Evolutionary conservation across 108 stramenopile genomes (phyloP).

Genomic region (Pseudonitzschia multiseries): DNA sequence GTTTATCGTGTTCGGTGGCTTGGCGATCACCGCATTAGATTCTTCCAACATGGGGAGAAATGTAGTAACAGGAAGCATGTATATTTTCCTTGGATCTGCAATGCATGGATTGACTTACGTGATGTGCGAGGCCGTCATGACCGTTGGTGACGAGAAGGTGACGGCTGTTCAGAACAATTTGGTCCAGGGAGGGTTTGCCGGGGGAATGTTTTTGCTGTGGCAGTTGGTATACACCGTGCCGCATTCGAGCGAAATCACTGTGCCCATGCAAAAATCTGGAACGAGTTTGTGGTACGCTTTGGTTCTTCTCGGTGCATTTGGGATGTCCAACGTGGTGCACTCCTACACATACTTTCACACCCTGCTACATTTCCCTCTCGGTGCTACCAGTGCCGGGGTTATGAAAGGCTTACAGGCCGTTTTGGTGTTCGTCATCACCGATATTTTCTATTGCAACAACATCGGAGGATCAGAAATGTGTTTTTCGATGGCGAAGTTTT

Average conservation of each 20-base stretch:
- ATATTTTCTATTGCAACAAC: constrained; percentile 65
- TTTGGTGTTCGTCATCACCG: constrained; percentile 63
- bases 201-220: constrained; percentile 51
- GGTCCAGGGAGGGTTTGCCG: constrained; percentile 60
- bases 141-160: constrained; percentile 29
- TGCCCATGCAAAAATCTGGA: constrained; percentile 54
- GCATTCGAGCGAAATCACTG: constrained; percentile 41
- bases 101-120: constrained; percentile 68
- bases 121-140: constrained; percentile 67
- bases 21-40: constrained; percentile 56
- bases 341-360: constrained; percentile 64
- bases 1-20: constrained; percentile 52
- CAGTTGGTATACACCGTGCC: constrained; percentile 72
- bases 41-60: constrained; percentile 35
- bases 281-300: constrained; percentile 44
- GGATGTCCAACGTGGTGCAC: constrained; percentile 65
- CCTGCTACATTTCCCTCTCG: constrained; percentile 67
- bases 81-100: constrained; percentile 51
- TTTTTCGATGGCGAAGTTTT: constrained; percentile 54
- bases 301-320: constrained; percentile 33
- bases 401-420: constrained; percentile 86
- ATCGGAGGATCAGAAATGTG: constrained; percentile 75
- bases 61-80: constrained; percentile 45
- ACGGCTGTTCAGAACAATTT: constrained; percentile 71
- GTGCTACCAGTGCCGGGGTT: constrained; percentile 76